These are phyloP conservation scores for Aurantiochytrium sp. DNA, from an alignment of 108 stramenopile species.

Conservation along the genomic window DNA sequence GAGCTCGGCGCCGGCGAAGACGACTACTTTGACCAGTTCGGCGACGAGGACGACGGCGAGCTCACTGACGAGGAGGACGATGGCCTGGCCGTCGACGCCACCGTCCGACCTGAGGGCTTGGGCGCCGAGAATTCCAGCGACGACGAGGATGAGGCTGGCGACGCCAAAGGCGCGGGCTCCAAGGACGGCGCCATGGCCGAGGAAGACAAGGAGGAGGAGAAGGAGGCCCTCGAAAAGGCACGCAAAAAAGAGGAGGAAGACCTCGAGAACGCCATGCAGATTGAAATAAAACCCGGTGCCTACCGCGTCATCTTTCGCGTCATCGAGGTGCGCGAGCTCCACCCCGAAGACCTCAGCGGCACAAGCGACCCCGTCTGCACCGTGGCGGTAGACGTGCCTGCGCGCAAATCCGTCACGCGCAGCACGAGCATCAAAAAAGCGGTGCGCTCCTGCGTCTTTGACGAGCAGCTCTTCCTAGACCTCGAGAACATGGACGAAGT, in stretches of 20 bases:
- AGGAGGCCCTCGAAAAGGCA: neutral
- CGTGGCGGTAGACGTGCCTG: conserved; percentile 40
- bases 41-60: no score
- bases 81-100: no score
- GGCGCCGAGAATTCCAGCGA: neutral
- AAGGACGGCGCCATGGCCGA: neutral
- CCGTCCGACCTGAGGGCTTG: no score
- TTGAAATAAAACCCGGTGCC: conserved; percentile 48
- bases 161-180: neutral
- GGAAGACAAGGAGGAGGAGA: conserved; percentile 11
- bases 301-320: conserved; percentile 62
- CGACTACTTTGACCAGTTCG: neutral
- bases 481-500: conserved; percentile 44
- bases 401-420: conserved; percentile 38
- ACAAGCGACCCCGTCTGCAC: conserved; percentile 52
- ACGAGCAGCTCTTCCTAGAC: conserved; percentile 49
- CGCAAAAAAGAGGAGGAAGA: conserved; percentile 19
- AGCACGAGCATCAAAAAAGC: neutral
- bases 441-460: conserved; percentile 45
- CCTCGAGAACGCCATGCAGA: conserved; percentile 17
- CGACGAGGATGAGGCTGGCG: neutral
- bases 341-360: conserved; percentile 55
- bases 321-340: conserved; percentile 59
- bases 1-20: neutral
- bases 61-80: neutral